Evolutionary conservation across 768 basidiomycete genomes (phyloP), one percentile per base, ranked within the genome.

Genomic region (Tylopilus vinaceipallidus): DNA sequence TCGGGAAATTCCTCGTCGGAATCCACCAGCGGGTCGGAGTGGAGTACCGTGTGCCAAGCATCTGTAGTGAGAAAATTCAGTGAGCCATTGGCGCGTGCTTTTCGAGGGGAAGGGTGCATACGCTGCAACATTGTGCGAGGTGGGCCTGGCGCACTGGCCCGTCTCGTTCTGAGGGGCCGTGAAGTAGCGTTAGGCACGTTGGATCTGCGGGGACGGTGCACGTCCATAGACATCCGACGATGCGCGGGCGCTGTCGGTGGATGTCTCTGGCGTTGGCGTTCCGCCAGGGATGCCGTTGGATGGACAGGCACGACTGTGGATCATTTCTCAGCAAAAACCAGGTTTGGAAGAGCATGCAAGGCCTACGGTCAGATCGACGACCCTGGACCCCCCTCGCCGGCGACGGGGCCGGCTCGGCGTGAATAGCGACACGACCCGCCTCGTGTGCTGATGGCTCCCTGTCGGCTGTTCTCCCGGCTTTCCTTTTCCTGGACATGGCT

Each of bases 1-100:
- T 89, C 85, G 13, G 72, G 75, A 41, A 71, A 68, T 60, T 87
- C 85, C 36, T 87, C 85, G 51, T 89, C 88, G 24, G 88, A 90
- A 65, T 89, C 86, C 42, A 75, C 68, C 24, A 90, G 71, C n/a
- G 88, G 83, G 60, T 91, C 88, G 32, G 80, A 79, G 26, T 77
- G 80, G 45, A 74, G 78, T 49, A 83, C 73, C 14, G 79, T 74
- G 58, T 86, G 80, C 84, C 84, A 90, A 14, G 88, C 83, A 61
- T 89, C 88, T 91, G 60, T 17, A 35, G 13, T 4, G 20, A 45
- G 7, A 35, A 58, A 55, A 32, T 42, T 20, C 27, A 36, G 34
- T 58, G 37, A 55, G 52, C 45, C 38, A 36, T 32, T 43, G 37
- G 27, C 5, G 10, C 45, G 10, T 27, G 33, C 22, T 12, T 23